phyloP scores from a whole-genome alignment of 2,329 filamentous ascomycete species.

The Nigrospora osmanthi region DNA sequence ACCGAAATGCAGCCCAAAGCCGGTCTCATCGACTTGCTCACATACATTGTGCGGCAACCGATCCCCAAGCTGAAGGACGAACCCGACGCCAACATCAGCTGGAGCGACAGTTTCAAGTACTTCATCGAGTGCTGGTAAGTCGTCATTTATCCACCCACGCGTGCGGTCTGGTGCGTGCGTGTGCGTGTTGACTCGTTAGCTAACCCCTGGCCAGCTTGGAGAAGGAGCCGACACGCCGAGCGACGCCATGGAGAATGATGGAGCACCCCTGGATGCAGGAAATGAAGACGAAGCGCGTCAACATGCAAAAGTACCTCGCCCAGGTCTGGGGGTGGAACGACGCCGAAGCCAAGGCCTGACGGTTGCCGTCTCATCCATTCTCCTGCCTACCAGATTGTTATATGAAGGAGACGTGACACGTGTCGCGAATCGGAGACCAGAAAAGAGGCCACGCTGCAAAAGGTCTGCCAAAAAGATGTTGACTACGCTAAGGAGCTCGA shows the following conservation, averaged over 20 bases:
- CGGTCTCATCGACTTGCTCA: slow-evolving; percentile 88
- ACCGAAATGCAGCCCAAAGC: slow-evolving; percentile 92
- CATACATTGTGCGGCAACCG: slow-evolving; percentile 92
- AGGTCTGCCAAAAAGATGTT: too few relatives aligned
- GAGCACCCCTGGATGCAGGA: slow-evolving; percentile 99
- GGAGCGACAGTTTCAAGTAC: slow-evolving; percentile 97
- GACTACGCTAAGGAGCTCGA: too few relatives aligned
- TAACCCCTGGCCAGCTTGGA: slow-evolving; percentile 59
- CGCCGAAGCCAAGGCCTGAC: slow-evolving; percentile 1
- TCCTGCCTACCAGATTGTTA: too few relatives aligned
- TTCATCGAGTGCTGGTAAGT: slow-evolving; percentile 99
- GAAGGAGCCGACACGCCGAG: slow-evolving; percentile 80
- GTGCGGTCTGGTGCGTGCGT: too few relatives aligned
- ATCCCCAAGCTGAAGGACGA: slow-evolving; percentile 96
- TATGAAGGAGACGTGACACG: too few relatives aligned
- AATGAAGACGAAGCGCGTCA: slow-evolving; percentile 92
- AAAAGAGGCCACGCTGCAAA: too few relatives aligned
- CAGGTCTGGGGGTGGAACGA: slow-evolving; percentile 98
- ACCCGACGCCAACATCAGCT: slow-evolving; percentile 78
- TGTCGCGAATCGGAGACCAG: too few relatives aligned
- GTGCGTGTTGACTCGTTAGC: not conserved
- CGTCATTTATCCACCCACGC: not conserved
- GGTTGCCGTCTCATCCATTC: too few relatives aligned
- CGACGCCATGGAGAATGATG: slow-evolving; percentile 96
- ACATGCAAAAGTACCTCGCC: slow-evolving; percentile 89